Conservation (phyloP, 495 filamentous ascomycete genomes). For the Hypomontagnella monticulosa region DNA sequence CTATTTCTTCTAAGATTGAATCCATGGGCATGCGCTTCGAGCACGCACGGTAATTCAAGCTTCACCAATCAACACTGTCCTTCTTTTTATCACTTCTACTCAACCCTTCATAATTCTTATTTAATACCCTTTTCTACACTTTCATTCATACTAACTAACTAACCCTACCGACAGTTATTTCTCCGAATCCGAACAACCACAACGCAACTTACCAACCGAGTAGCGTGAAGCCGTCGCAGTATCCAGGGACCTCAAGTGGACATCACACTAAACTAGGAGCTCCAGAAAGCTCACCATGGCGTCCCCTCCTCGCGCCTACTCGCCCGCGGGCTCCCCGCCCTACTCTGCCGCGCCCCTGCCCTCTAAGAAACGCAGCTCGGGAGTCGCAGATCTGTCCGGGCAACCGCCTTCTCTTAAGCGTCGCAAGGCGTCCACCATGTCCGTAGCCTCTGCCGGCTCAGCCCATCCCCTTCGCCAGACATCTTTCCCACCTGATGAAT, state of each 20-base stretch:
- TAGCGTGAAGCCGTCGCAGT: constrained; percentile 20
- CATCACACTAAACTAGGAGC: constrained; percentile 28
- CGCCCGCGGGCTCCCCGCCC: constrained; percentile 62
- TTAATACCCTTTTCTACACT: too few species aligned
- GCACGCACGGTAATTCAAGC: too few species aligned
- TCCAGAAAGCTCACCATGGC: constrained; percentile 59
- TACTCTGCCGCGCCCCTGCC: constrained; percentile 60
- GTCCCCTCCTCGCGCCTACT: constrained; percentile 63
- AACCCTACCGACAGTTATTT: too few species aligned
- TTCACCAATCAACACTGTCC: too few species aligned
- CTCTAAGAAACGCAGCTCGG: constrained; percentile 67
- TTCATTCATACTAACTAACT: too few species aligned
- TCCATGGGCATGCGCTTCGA: too few species aligned
- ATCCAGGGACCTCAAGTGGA: constrained; percentile 5
- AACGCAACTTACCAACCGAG: too few species aligned
- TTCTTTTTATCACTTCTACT: too few species aligned
- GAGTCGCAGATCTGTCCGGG: constrained; percentile 53
- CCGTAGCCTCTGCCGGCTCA: constrained; percentile 57
- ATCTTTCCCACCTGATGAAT: constrained; percentile 77
- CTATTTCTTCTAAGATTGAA: too few species aligned
- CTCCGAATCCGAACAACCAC: too few species aligned
- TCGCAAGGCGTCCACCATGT: constrained; percentile 70
- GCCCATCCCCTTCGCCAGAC: constrained; percentile 87
- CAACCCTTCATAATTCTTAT: too few species aligned
- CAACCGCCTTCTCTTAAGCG: constrained; percentile 63